These are phyloP conservation scores for Yamadazyma triangularis DNA, from an alignment of 1,139 yeast genomes.

Conservation along the genomic window DNA sequence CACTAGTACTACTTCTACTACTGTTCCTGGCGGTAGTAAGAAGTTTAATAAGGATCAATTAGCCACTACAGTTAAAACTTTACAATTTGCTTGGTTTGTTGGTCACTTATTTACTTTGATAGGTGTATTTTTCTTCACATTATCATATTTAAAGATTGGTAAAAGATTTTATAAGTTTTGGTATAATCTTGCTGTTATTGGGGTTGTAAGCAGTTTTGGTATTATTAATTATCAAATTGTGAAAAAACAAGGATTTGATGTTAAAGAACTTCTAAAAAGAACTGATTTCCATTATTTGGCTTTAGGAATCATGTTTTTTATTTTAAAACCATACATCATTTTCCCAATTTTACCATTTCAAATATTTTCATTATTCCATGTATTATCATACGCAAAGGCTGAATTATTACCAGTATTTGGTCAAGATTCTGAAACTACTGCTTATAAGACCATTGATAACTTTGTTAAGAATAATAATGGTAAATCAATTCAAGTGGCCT, in stretches of 20 bases:
- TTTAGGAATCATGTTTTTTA: conserved; percentile 37
- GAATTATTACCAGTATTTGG: conserved; percentile 65
- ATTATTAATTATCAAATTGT: conserved; percentile 61
- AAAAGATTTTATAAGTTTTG: conserved; percentile 30
- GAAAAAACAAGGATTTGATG: conserved; percentile 35
- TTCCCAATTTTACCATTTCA: conserved; percentile 44
- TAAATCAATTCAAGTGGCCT: conserved; percentile 66
- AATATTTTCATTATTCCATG: conserved; percentile 58
- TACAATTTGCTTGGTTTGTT: conserved; percentile 60
- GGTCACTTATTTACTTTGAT: conserved; percentile 70
- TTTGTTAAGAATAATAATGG: conserved; percentile 66
- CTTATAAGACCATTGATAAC: conserved; percentile 39
- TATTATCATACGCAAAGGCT: conserved; percentile 54
- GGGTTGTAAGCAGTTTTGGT: conserved; percentile 72
- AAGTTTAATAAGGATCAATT: conserved; percentile 12
- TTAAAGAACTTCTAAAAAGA: conserved; percentile 24
- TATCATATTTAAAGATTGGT: conserved; percentile 36
- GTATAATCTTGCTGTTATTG: conserved; percentile 60
- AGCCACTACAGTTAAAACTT: conserved; percentile 21
- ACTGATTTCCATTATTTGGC: conserved; percentile 49
- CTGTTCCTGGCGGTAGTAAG: neutral
- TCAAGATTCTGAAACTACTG: conserved; percentile 34
- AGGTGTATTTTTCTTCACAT: conserved; percentile 48
- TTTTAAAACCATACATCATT: conserved; percentile 41
- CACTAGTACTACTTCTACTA: neutral